phyloP scores from a whole-genome alignment of 345 rosid species.

The Lepidium sativum region DNA sequence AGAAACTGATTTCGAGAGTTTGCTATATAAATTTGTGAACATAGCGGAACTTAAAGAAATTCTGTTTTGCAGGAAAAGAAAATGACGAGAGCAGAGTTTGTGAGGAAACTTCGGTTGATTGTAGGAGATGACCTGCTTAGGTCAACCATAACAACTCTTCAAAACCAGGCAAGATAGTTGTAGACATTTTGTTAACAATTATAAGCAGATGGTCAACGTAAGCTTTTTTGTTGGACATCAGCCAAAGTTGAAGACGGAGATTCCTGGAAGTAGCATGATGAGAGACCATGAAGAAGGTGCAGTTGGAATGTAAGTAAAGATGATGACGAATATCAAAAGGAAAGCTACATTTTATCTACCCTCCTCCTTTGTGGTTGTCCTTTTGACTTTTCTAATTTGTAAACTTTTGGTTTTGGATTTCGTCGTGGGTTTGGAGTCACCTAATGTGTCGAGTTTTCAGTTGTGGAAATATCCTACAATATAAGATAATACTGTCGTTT shows the following conservation, averaged over 20 bases:
- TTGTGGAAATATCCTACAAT: conserved; percentile 13
- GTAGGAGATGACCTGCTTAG: conserved; percentile 74
- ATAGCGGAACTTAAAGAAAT: neutral
- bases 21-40: too few relatives aligned
- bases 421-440: conserved; percentile 1
- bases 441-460: conserved; percentile 29
- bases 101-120: conserved; percentile 48
- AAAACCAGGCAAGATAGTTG: conserved; percentile 27
- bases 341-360: conserved; percentile 21
- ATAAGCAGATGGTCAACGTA: neutral
- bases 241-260: conserved; percentile 18
- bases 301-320: conserved; percentile 27
- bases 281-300: conserved; percentile 9
- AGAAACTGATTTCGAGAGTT: neutral
- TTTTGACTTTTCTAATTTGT: conserved; percentile 17
- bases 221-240: neutral
- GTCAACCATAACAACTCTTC: conserved; percentile 66
- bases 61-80: conserved; percentile 43
- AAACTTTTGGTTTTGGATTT: conserved; percentile 4
- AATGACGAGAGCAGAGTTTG: conserved; percentile 60
- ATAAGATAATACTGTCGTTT: neutral
- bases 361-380: conserved; percentile 16
- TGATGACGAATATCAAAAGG: conserved; percentile 28
- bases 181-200: neutral
- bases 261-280: conserved; percentile 21